These are phyloP conservation scores for Paramecium sexaurelia DNA, from an alignment of 73 alveolate species.

Conservation along the genomic window DNA sequence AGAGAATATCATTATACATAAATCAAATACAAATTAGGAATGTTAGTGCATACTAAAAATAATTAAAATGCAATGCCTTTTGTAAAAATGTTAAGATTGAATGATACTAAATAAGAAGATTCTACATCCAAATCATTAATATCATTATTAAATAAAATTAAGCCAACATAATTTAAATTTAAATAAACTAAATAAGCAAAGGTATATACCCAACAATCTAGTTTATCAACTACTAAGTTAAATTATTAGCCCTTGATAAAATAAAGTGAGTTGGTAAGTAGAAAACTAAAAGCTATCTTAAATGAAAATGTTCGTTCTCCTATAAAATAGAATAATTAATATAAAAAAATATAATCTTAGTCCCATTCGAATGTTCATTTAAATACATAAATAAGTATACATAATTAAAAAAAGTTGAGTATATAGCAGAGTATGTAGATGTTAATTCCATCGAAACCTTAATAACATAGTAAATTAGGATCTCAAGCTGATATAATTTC, in stretches of 20 bases:
- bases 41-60: neutral
- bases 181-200: neutral
- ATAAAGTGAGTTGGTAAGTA: neutral
- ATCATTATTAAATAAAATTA: neutral
- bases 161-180: neutral
- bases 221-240: neutral
- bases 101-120: neutral
- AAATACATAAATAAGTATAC: neutral
- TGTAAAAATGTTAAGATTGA: neutral
- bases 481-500: neutral
- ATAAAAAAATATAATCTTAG: neutral
- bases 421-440: neutral
- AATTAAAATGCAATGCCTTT: neutral
- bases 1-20: neutral
- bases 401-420: neutral
- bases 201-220: neutral
- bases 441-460: neutral
- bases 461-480: neutral
- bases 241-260: neutral
- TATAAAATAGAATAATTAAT: neutral
- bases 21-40: neutral
- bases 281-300: neutral
- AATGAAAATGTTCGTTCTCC: neutral
- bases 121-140: neutral
- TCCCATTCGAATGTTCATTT: neutral